Percentiles rank a stretch among this genome's conserved stretches.
Conservation (phyloP, 768 basidiomycete species). For the button mushroom (Agaricus bisporus) region DNA sequence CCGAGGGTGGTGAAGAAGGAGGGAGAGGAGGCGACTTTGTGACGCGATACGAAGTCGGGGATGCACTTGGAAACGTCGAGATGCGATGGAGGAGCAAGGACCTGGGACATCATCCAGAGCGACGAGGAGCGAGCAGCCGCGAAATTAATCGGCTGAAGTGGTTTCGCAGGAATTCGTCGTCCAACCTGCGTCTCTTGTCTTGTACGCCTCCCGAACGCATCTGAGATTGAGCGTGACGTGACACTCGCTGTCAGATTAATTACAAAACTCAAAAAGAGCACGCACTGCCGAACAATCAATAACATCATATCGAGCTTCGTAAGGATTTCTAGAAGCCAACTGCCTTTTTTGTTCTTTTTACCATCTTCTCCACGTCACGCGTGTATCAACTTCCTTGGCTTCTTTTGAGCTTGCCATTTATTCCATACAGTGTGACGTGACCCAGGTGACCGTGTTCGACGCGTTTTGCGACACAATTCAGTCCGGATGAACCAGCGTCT, state of each 20-base stretch:
- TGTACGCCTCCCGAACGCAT: conserved; percentile 18
- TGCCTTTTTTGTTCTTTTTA: conserved; percentile 5
- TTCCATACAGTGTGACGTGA: conserved; percentile 11
- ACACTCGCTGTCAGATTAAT: conserved; percentile 18
- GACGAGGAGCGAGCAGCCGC: background rate
- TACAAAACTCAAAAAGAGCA: conserved; percentile 14
- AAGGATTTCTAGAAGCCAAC: conserved; percentile 25
- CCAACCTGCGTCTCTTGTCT: conserved; percentile 10
- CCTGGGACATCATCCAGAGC: conserved; percentile 22
- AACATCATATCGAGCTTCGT: conserved; percentile 24
- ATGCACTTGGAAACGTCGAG: conserved; percentile 17
- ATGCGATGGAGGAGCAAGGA: conserved; percentile 14
- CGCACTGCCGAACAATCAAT: conserved; percentile 24
- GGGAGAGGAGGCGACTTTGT: conserved; percentile 11
- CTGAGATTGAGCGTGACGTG: conserved; percentile 29
- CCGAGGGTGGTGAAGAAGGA: conserved; percentile 19
- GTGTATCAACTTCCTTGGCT: conserved; percentile 8
- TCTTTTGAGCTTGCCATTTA: conserved; percentile 10
- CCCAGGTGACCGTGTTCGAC: conserved; percentile 10
- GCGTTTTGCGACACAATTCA: conserved; percentile 11
- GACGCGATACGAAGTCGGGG: conserved; percentile 11
- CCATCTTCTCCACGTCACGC: conserved; percentile 8
- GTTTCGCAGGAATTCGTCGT: conserved; percentile 4
- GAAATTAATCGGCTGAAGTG: background rate
- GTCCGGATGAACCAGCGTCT: conserved; percentile 9